Percentiles rank a stretch among this genome's conserved stretches.
Evolutionary conservation across 139 green algal genomes (phyloP).

Genomic region (Coccomyxa sp.): DNA sequence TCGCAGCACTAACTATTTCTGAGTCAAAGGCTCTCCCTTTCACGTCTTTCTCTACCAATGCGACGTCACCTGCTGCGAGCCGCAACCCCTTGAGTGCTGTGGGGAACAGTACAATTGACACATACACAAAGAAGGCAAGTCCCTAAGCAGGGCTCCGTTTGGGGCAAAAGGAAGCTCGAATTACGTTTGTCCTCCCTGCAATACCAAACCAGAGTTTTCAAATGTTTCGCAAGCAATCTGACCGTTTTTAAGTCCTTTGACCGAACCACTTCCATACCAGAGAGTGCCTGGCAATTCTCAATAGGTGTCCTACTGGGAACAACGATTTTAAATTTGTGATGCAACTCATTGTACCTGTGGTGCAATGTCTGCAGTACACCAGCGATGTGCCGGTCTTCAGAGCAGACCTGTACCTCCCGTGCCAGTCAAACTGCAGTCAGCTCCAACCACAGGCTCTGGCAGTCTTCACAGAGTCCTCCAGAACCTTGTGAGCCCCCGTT

Average conservation of each 20-base stretch:
- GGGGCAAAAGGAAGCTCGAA: no score
- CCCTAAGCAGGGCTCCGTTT: no score
- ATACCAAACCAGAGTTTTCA: not conserved
- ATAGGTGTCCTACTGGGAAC: not conserved
- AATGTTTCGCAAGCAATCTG: not conserved
- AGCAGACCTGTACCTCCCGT: not conserved
- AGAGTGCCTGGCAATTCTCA: not conserved
- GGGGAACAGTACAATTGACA: no score
- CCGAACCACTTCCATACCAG: no score
- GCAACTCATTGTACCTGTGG: not conserved
- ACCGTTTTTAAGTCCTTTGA: not conserved
- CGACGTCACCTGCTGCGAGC: no score
- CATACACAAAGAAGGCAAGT: no score
- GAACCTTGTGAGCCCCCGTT: not conserved
- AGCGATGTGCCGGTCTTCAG: not conserved
- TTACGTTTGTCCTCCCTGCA: not conserved
- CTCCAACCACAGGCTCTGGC: not conserved
- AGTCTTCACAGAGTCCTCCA: not conserved
- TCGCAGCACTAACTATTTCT: no score
- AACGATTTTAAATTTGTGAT: not conserved
- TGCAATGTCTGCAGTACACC: not conserved
- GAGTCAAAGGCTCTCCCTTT: no score
- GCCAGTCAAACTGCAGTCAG: not conserved
- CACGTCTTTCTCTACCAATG: no score
- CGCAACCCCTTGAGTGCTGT: no score